phyloP scores from a whole-genome alignment of 192 early-diverging fungal species.

The Mortierella claussenii region DNA sequence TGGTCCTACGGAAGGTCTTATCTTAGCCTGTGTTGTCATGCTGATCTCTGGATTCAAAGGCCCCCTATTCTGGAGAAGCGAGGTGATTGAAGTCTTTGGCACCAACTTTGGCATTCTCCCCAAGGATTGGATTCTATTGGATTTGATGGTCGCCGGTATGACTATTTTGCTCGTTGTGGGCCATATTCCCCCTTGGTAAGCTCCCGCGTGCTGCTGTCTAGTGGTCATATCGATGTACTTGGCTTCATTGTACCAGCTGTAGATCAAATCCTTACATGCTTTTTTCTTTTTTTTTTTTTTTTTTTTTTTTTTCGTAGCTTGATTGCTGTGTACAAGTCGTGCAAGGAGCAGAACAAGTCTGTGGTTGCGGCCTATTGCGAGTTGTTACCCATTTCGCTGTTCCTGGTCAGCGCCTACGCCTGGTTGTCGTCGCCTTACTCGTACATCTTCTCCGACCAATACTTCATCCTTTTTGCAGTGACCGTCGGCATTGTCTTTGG shows the following conservation, averaged over 20 bases:
- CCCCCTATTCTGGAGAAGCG: constrained; percentile 44
- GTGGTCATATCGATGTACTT: too few species aligned
- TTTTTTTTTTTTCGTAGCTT: constrained; percentile 28
- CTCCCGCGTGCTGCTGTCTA: too few species aligned
- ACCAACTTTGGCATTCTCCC: constrained; percentile 56
- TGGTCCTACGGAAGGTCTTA: constrained; percentile 88
- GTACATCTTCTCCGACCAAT: constrained; percentile 72
- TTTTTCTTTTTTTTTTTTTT: background rate
- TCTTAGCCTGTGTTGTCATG: constrained; percentile 72
- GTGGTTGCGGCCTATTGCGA: constrained; percentile 71
- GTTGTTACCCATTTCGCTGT: constrained; percentile 71
- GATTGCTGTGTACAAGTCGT: constrained; percentile 58
- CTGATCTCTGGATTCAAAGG: constrained; percentile 78
- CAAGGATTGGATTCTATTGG: constrained; percentile 45
- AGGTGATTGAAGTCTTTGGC: constrained; percentile 40
- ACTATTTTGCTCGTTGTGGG: constrained; percentile 57
- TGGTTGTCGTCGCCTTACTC: constrained; percentile 79
- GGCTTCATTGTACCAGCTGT: too few species aligned
- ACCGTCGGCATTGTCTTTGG: constrained; percentile 87
- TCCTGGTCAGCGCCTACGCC: constrained; percentile 68
- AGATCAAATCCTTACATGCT: too few species aligned
- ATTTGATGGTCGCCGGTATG: constrained; percentile 57
- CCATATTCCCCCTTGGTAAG: constrained; percentile 68
- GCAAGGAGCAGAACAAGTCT: constrained; percentile 68
- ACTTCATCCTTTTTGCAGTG: constrained; percentile 79